phyloP scores from a whole-genome alignment of 1,284 basidiomycete species.

The Apiotrichum sp. region DNA sequence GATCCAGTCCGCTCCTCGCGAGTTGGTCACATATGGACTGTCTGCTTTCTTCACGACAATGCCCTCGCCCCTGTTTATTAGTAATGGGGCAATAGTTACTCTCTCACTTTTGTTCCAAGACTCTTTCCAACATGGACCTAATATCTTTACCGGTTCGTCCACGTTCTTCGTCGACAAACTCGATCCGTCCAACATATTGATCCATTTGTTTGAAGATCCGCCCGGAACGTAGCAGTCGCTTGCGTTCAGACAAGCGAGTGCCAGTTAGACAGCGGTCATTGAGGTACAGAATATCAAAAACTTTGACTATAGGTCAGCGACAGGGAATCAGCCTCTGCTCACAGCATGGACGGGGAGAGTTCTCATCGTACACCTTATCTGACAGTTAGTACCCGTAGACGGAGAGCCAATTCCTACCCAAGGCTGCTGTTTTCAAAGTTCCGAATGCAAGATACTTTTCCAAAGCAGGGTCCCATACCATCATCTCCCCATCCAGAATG shows the following conservation, averaged over 20 bases:
- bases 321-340: conserved; percentile 32
- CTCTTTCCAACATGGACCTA: conserved; percentile 64
- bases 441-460: conserved; percentile 84
- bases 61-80: conserved; percentile 64
- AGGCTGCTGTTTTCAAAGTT: conserved; percentile 79
- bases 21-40: conserved; percentile 73
- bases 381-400: conserved; percentile 3
- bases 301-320: conserved; percentile 61
- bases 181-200: conserved; percentile 63
- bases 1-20: conserved; percentile 81
- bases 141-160: conserved; percentile 76
- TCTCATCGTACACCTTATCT: conserved; percentile 65
- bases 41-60: conserved; percentile 80
- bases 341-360: conserved; percentile 82
- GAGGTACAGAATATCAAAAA: conserved; percentile 85
- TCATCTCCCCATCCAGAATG: conserved; percentile 92
- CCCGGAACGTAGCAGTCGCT: conserved; percentile 38
- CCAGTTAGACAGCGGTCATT: conserved; percentile 52
- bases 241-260: conserved; percentile 45
- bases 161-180: conserved; percentile 64
- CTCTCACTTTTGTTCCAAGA: conserved; percentile 59
- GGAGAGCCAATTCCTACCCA: conserved; percentile 52
- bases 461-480: conserved; percentile 87
- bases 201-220: conserved; percentile 38
- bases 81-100: too few relatives aligned